phyloP scores from a whole-genome alignment of 345 rosid species.

The Schrenkiella parvula region DNA sequence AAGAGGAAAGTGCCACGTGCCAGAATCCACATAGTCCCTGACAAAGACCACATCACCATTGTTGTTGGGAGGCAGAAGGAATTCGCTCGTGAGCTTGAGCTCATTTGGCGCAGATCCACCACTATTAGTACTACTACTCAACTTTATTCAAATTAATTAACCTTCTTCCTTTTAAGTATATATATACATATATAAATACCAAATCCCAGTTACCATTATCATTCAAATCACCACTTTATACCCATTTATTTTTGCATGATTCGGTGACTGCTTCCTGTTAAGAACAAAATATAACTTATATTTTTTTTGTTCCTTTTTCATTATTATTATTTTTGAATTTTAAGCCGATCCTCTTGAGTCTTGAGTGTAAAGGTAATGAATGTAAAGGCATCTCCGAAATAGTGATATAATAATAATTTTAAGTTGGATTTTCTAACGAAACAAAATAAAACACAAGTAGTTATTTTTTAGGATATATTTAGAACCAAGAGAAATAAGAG shows the following conservation, averaged over 20 bases:
- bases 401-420: neutral
- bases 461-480: neutral
- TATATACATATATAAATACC: slow-evolving; percentile 10
- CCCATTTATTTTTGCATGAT: neutral
- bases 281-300: neutral
- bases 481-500: no score
- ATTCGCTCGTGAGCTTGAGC: slow-evolving; percentile 81
- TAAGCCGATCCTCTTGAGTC: neutral
- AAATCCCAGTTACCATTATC: neutral
- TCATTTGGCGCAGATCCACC: slow-evolving; percentile 56
- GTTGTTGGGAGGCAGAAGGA: slow-evolving; percentile 85
- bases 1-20: slow-evolving; percentile 68
- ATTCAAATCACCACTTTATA: slow-evolving; percentile 19
- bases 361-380: neutral
- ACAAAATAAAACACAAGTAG: neutral
- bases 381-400: neutral
- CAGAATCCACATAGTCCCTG: slow-evolving; percentile 55
- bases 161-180: slow-evolving; percentile 11
- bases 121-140: slow-evolving; percentile 9
- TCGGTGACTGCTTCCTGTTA: neutral
- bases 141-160: slow-evolving; percentile 8
- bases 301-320: neutral
- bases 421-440: neutral
- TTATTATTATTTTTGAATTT: no score
- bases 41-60: slow-evolving; percentile 89